Conservation (phyloP, 768 basidiomycete genomes). For the Amanita rimosa region DNA sequence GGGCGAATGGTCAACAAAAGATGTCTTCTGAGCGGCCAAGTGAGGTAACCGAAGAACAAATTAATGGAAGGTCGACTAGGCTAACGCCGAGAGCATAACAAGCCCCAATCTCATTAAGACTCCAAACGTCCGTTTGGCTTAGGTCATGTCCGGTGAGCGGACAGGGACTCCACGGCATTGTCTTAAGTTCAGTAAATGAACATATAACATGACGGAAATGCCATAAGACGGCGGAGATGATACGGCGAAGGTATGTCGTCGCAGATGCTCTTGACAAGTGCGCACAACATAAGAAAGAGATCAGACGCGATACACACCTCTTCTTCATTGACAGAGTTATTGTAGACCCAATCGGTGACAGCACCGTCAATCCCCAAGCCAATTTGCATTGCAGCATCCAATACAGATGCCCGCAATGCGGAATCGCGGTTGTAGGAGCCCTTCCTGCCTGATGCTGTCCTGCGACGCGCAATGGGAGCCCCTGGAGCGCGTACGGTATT, state of each 20-base stretch:
- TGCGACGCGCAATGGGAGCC: slow-evolving; percentile 1
- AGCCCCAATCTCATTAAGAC: not conserved
- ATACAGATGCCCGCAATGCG: slow-evolving; percentile 57
- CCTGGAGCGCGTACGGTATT: slow-evolving; percentile 5
- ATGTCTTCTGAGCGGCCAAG: slow-evolving; percentile 1
- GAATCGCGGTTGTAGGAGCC: slow-evolving; percentile 31
- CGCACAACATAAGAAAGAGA: not conserved
- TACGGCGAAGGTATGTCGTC: not conserved
- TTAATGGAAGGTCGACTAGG: not conserved
- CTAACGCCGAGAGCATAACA: slow-evolving; percentile 1
- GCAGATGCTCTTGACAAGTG: not conserved
- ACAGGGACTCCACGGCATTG: not conserved
- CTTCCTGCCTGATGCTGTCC: not conserved
- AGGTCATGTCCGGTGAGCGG: not conserved
- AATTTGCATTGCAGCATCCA: slow-evolving; percentile 61
- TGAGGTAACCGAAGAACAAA: slow-evolving; percentile 2
- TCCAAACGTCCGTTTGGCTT: slow-evolving; percentile 3
- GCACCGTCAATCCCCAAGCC: slow-evolving; percentile 48
- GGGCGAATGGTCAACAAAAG: slow-evolving; percentile 6
- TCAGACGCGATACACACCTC: slow-evolving; percentile 19
- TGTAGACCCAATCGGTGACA: slow-evolving; percentile 67
- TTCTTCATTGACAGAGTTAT: slow-evolving; percentile 44
- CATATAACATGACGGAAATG: not conserved
- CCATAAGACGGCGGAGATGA: not conserved
- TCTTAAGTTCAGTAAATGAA: not conserved